Evolutionary conservation across 2,329 filamentous ascomycete species (phyloP), one percentile per base, ranked within the genome.

Genomic region (Plectosphaerella cucumerina): DNA sequence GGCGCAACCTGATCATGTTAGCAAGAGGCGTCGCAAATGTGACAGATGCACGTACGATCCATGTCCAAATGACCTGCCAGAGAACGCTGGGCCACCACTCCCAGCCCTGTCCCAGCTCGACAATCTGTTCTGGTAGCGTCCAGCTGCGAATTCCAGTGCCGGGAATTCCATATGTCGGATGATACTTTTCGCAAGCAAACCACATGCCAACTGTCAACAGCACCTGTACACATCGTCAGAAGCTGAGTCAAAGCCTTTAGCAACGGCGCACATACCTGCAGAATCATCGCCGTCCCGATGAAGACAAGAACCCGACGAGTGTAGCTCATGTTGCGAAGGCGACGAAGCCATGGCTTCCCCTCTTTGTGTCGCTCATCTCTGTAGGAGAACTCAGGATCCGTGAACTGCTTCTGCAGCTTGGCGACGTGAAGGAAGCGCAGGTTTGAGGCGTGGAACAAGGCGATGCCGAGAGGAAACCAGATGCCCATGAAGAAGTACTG

Each of bases 401-500:
- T 62, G 47, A 60, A 74, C 58, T 70, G 68, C 56, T 71, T 74
- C 61, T 81, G 78, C 17, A 72, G 58, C 54, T 69, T 71, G 46
- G 76, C 77, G 35, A 80, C 67, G 51, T 76, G 67, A 11, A 81
- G 67, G 47, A 82, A 75, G 20, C 77, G 75, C 47, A 66, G 70
- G 59, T 81, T 80, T 48, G 75, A 76, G 17, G 76, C 80, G 54
- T 83, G 80, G 60, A 83, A 84, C 5, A 82, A 62, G 3, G 78
- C 80, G 39, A 84, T 76, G 2, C 81, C 80, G 15, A 80, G 67
- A 1, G 81, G 81, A 3, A 84, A 69, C 62, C 77, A 80, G 47
- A 77, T 73, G 37, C 76, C 78, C 81, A 84, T 84, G 61, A 80
- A 70, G 71, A 80, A 84, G 59, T 76, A 84, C 58, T 81, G 77